These are phyloP conservation scores for Leccinum laetum DNA, from an alignment of 1,284 basidiomycete species.

Conservation along the genomic window DNA sequence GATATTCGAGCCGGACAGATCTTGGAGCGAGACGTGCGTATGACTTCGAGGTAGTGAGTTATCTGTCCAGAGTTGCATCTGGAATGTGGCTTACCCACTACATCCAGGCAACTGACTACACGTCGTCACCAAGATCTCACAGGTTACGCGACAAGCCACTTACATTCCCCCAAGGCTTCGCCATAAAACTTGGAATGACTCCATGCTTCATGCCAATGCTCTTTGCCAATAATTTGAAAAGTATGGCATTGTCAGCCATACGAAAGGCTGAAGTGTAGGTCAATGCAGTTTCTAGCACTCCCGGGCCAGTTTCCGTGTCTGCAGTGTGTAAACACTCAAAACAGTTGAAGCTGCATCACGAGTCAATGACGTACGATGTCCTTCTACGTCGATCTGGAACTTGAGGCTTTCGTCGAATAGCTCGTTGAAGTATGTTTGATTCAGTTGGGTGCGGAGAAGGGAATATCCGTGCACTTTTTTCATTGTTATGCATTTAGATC, in stretches of 20 bases:
- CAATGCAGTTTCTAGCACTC: conserved; percentile 92
- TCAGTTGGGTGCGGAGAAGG: conserved; percentile 83
- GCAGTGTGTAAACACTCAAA: conserved; percentile 1
- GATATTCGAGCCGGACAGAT: conserved; percentile 70
- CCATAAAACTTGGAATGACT: conserved; percentile 96
- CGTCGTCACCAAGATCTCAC: conserved; percentile 1
- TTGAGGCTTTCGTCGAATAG: conserved; percentile 77
- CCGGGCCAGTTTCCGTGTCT: conserved; percentile 97
- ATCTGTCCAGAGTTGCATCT: neutral
- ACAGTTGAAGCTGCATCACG: neutral
- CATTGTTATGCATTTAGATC: conserved; percentile 9
- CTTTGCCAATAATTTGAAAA: conserved; percentile 95
- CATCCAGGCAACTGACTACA: conserved; percentile 78
- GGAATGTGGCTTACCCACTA: conserved; percentile 64
- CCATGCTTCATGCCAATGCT: conserved; percentile 89
- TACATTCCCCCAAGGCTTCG: conserved; percentile 92
- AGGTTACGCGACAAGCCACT: conserved; percentile 28
- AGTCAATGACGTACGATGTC: conserved; percentile 69
- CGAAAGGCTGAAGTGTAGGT: conserved; percentile 83
- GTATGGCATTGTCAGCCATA: conserved; percentile 93
- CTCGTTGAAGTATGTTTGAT: conserved; percentile 88
- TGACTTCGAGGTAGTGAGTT: conserved; percentile 53
- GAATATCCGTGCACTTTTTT: conserved; percentile 89
- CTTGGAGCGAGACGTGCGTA: conserved; percentile 87
- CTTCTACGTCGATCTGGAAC: conserved; percentile 88